phyloP scores from a whole-genome alignment of 805 yeast genomes.

The Starmerella vaccinii region DNA sequence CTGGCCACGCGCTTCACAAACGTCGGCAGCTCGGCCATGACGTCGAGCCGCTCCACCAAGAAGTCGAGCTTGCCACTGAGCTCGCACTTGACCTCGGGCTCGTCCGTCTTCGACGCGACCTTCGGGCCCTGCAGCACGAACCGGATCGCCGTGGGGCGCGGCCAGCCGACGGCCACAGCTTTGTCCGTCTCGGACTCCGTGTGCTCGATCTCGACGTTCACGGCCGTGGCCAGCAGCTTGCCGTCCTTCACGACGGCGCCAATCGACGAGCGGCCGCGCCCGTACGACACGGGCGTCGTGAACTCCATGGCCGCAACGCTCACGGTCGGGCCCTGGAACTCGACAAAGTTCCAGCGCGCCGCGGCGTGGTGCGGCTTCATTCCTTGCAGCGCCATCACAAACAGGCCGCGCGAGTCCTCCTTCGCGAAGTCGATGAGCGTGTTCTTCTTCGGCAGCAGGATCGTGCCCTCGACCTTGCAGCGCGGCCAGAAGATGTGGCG shows the following conservation, averaged over 20 bases:
- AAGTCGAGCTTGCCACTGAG: constrained; percentile 51
- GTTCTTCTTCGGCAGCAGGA: constrained; percentile 37
- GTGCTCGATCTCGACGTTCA: constrained; percentile 41
- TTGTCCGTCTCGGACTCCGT: constrained; percentile 45
- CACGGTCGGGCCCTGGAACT: constrained; percentile 67
- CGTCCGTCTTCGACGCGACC: constrained; percentile 32
- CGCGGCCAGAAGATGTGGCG: constrained; percentile 97
- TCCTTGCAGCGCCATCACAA: constrained; percentile 93
- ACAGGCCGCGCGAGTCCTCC: constrained; percentile 47
- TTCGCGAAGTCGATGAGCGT: constrained; percentile 29
- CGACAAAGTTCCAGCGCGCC: constrained; percentile 86
- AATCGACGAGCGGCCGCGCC: constrained; percentile 63
- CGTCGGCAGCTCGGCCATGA: constrained; percentile 91
- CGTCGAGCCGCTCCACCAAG: constrained; percentile 85
- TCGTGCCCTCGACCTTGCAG: constrained; percentile 55
- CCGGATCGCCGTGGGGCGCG: constrained; percentile 59
- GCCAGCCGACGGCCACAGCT: constrained; percentile 74
- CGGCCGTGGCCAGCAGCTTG: constrained; percentile 54
- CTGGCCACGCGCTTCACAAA: constrained; percentile 88
- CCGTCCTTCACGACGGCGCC: constrained; percentile 63
- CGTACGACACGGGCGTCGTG: constrained; percentile 87
- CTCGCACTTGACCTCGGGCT: constrained; percentile 39
- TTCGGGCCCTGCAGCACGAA: constrained; percentile 47
- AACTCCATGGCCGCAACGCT: constrained; percentile 88
- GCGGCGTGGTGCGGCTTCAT: constrained; percentile 99